Base-by-base conservation (phyloP, 2,329 filamentous ascomycete genomes). In the Leptographium flavum region DNA sequence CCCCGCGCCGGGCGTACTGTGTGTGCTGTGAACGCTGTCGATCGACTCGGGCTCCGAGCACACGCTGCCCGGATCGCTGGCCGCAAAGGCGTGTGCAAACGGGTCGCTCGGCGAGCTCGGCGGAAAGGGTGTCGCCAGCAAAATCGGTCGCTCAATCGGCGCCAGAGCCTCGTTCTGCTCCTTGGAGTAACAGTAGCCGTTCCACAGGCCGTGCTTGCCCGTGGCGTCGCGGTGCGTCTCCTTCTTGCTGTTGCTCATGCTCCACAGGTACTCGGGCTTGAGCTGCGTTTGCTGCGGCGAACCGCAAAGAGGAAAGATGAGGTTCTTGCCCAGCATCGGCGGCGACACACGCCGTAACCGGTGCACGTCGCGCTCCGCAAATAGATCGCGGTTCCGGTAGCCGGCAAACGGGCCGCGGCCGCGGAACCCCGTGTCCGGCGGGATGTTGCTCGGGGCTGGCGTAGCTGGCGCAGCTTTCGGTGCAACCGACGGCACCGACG, bases 201-300 rank as follows among this genome's bases (percentile, higher is more conserved):
- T 76, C 87, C 87, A 94, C 11, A 94, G 71, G 33, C 83, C 83
- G 35, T 71, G 65, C 45, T 67, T 68, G 30, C 70, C 79, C 50
- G 74, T 74, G 9, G 67, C 63, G 49, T 75, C 71, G 47, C 76
- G 70, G 52, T 71, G 68, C 49, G 60, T 63, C 55, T 66, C 71
- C 56, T 71, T 68, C 25, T 60, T 53, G 45, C 55, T 46, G n/a
- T 68, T 57, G 48, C 60, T 63, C 62, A 71, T 58, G 63, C 67
- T 59, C 65, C 57, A 76, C 53, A 66, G 74, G 56, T 87, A 83
- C 46, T 84, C 81, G 1, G 83, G 79, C 57, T 94, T 87, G 55
- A 93, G 82, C 55, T 86, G 80, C 15, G 87, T 93, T 45, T 80
- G 76, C 60, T 90, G 81, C 6, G 90, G 90, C 23, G 88, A 94